Evolutionary conservation across 1,139 yeast species (phyloP), one percentile per base, ranked within the genome.

Genomic region (Zygosaccharomyces pseudobailii): DNA sequence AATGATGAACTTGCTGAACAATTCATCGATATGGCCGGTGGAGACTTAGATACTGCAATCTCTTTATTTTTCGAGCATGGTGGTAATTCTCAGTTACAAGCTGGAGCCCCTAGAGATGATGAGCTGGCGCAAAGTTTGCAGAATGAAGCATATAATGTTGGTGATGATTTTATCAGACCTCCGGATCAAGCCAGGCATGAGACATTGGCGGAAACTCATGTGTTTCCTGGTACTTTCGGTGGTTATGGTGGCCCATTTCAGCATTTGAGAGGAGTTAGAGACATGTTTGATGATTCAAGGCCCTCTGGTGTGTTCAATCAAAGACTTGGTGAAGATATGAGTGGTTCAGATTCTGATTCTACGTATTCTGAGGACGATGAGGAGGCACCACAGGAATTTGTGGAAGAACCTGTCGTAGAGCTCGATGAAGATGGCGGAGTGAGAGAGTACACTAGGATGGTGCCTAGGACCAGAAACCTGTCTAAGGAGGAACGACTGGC

Each of bases 121-220:
- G 82, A 75, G 37, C 52, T 80, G 48, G 94, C 94, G 0, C 75
- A 78, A 48, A 67, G 79, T 47, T 66, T 86, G 45, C 95, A 85
- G 58, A 73, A 74, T 53, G 87, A 84, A 58, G 82, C 84, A 25
- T 83, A 83, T 55, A 68, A 67, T 23, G 76, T 75, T 13, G 41
- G 34, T 19, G 76, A 75, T 2, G 73, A 81, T 36, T 80, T 75
- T 33, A 87, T 90, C 0, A 80, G 96, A 54, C 80, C 89, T 34
- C 89, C 90, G 39, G 83, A 88, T 44, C 85, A 82, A 51, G 84
- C 87, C 31, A 76, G 86, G 6, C 92, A 87, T 55, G 97, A 90
- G 60, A 84, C 94, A 3, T 71, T 92, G 48, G 82, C 87, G 20
- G 74, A 59, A 31, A 55, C 57, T n/a, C 57, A 58, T 42, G 56